Base-by-base conservation (phyloP, 2,329 filamentous ascomycete species). In the Botrytis galanthina region DNA sequence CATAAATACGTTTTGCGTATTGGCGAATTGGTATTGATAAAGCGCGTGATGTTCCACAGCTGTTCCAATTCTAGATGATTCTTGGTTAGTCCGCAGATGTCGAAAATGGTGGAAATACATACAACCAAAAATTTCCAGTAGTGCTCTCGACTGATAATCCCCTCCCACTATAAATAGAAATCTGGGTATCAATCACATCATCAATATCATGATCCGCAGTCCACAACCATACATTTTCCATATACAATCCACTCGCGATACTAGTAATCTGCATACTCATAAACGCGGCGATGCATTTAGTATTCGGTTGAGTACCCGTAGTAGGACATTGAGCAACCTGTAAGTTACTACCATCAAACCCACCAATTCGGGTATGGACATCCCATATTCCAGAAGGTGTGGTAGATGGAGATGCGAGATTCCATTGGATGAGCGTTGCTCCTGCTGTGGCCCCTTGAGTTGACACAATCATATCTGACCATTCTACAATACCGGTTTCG, bases 381-480 rank as follows among this genome's bases (percentile, higher is more conserved):
- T 80, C 87, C 87, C 87, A 89, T 77, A 90, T 84, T 6, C 85
- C 88, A 0, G 81, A 82, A 1, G 89, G 88, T 63, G 92, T 93
- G 4, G 83, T 82, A 16, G 84, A 84, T 51, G 81, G 78, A 4
- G 82, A 82, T 10, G 80, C 83, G 3, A 92, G 82, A 78, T 93
- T 93, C 85, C 88, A 92, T 76, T 92, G 84, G 84, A 92, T 86
- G 7, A 92, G 81, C 4, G 90, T 84, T 0, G 89, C 90, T 22
- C 91, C 91, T 1, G 87, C 84, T 26, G 88, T 85, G 2, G 72
- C 64, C 16, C 75, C 75, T 70, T 75, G 71, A 66, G 75, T 80
- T 18, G 71, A 77, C 66, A 93, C 83, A 44, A 92, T 85, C 79
- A 91, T 85, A 74, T 91, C 89, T 0, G 86, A 87, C 83, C 88